These are phyloP conservation scores for Coemansia guatemalensis DNA, from an alignment of 192 early-diverging fungal species.

Conservation along the genomic window DNA sequence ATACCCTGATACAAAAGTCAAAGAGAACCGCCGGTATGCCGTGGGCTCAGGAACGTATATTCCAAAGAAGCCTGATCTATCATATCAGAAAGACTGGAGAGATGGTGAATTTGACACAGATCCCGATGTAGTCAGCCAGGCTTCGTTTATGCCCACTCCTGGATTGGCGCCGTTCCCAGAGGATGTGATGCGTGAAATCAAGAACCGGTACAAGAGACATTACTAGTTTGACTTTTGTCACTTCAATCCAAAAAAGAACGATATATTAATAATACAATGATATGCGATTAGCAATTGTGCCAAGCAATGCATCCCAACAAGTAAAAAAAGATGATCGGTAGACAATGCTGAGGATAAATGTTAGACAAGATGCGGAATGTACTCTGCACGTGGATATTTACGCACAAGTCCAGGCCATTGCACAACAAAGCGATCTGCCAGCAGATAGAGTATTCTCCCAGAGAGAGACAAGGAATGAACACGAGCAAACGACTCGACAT, in stretches of 20 bases:
- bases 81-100: conserved; percentile 45
- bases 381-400: conserved; percentile 61
- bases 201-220: conserved; percentile 44
- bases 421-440: conserved; percentile 86
- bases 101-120: conserved; percentile 36
- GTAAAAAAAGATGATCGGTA: not conserved
- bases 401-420: conserved; percentile 75
- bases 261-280: conserved; percentile 2
- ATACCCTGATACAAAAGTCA: conserved; percentile 26
- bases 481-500: conserved; percentile 92
- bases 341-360: not conserved
- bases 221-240: conserved; percentile 15
- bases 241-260: conserved; percentile 6
- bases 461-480: conserved; percentile 84
- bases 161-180: conserved; percentile 46
- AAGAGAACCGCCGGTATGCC: conserved; percentile 37
- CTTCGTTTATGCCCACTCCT: conserved; percentile 36
- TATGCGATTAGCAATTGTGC: not conserved
- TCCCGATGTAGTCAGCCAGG: conserved; percentile 27
- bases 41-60: conserved; percentile 33
- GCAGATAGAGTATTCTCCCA: conserved; percentile 74
- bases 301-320: not conserved
- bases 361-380: conserved; percentile 67
- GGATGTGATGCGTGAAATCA: conserved; percentile 47
- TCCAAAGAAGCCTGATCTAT: conserved; percentile 26